Percentiles rank a stretch among this genome's conserved stretches.
phyloP scores from a whole-genome alignment of 2,329 filamentous ascomycete species.

The Colletotrichum liaoningense region DNA sequence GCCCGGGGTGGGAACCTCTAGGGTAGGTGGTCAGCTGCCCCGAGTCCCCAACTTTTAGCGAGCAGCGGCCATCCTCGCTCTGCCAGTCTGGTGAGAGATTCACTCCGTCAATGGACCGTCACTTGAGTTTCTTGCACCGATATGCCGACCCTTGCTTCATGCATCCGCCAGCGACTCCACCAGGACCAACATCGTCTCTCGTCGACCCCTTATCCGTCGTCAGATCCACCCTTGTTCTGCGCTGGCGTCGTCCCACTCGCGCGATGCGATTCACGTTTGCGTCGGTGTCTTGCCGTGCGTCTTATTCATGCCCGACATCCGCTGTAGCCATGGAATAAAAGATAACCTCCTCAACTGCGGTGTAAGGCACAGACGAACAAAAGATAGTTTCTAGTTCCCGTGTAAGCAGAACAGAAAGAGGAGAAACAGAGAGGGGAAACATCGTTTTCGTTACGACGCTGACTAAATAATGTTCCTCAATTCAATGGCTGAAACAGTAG shows the following conservation, averaged over 20 bases:
- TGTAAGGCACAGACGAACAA: too few species aligned
- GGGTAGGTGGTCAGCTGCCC: slow-evolving; percentile 25
- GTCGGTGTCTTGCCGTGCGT: slow-evolving; percentile 10
- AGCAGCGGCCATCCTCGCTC: not conserved
- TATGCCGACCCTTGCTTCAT: slow-evolving; percentile 13
- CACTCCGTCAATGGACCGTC: not conserved
- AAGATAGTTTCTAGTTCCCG: too few species aligned
- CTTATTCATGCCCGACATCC: not conserved
- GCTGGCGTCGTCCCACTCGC: slow-evolving; percentile 14
- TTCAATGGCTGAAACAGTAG: slow-evolving; percentile 12
- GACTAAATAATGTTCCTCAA: not conserved
- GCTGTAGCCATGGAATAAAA: not conserved
- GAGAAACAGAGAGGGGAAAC: not conserved
- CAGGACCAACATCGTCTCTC: not conserved
- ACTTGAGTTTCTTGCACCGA: slow-evolving; percentile 9
- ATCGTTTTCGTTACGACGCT: not conserved
- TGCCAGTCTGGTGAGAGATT: not conserved
- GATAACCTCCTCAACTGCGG: too few species aligned
- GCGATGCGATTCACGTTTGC: not conserved
- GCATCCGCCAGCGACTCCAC: not conserved
- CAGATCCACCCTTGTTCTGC: slow-evolving; percentile 11
- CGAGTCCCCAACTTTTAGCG: slow-evolving; percentile 10
- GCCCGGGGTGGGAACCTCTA: not conserved
- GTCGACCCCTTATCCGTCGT: not conserved
- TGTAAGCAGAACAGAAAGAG: not conserved